Conservation (phyloP, 2,329 filamentous ascomycete genomes). For the Pseudopyricularia javanii region DNA sequence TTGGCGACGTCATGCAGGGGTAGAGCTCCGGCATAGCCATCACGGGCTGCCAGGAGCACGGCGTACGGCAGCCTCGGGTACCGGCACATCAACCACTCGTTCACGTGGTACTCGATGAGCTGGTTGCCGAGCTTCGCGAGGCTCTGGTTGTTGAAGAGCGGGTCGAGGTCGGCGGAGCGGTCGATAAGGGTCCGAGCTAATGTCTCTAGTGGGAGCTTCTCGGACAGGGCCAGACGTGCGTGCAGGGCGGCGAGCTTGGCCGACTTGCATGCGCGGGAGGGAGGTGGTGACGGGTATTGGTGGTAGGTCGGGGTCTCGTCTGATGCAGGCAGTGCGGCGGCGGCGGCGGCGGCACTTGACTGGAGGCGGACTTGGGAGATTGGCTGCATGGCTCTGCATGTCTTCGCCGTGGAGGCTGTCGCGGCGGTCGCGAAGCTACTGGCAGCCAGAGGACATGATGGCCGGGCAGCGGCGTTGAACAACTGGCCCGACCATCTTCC, state of each 20-base stretch:
- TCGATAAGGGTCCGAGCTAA: constrained; percentile 80
- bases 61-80: constrained; percentile 84
- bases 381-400: background rate
- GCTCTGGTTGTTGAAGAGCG: constrained; percentile 78
- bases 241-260: constrained; percentile 89
- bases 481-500: constrained; percentile 48
- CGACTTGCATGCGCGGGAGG: constrained; percentile 54
- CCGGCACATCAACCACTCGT: constrained; percentile 76
- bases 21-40: constrained; percentile 67
- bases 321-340: constrained; percentile 2
- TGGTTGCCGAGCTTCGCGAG: constrained; percentile 71
- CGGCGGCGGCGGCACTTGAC: background rate
- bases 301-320: constrained; percentile 5
- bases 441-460: constrained; percentile 15
- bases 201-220: constrained; percentile 72
- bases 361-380: constrained; percentile 10
- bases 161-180: constrained; percentile 66
- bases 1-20: constrained; percentile 61
- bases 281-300: constrained; percentile 57
- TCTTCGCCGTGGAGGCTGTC: background rate
- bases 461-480: constrained; percentile 32
- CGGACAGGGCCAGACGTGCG: constrained; percentile 71
- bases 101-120: constrained; percentile 77
- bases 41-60: constrained; percentile 78
- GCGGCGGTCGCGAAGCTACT: constrained; percentile 3